Conservation (phyloP, 371 early-diverging fungal species). For the Apophysomyces variabilis region DNA sequence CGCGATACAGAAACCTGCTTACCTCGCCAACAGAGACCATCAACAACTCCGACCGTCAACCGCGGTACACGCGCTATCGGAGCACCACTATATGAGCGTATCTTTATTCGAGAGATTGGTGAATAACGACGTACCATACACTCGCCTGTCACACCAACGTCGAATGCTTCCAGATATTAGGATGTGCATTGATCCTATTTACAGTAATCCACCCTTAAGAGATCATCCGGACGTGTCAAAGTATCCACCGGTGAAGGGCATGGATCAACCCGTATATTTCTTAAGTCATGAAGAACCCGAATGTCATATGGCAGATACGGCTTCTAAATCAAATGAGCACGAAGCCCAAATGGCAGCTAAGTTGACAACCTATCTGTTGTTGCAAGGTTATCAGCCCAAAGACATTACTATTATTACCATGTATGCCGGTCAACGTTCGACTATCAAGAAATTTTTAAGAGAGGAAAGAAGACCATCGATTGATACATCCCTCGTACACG, state of each 20-base stretch:
- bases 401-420: conserved; percentile 66
- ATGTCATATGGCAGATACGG: conserved; percentile 43
- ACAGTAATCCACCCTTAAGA: conserved; percentile 46
- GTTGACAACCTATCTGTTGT: conserved; percentile 57
- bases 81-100: conserved; percentile 57
- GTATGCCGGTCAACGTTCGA: conserved; percentile 62
- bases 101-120: conserved; percentile 76
- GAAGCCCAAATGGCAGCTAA: conserved; percentile 63
- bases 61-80: conserved; percentile 52
- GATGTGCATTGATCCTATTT: conserved; percentile 60
- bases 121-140: conserved; percentile 51
- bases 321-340: conserved; percentile 63
- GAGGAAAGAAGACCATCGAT: conserved; percentile 33
- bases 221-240: conserved; percentile 54
- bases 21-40: conserved; percentile 57
- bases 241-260: conserved; percentile 61
- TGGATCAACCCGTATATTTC: conserved; percentile 61
- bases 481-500: conserved; percentile 42
- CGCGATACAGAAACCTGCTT: background rate
- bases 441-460: conserved; percentile 42
- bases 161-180: conserved; percentile 80
- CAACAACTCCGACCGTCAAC: conserved; percentile 69
- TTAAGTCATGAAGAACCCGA: conserved; percentile 59
- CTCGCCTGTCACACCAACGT: conserved; percentile 62
- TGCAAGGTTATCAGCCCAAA: conserved; percentile 52